These are phyloP conservation scores for Vanrija sp. DNA, from an alignment of 1,284 basidiomycete genomes.

Conservation along the genomic window DNA sequence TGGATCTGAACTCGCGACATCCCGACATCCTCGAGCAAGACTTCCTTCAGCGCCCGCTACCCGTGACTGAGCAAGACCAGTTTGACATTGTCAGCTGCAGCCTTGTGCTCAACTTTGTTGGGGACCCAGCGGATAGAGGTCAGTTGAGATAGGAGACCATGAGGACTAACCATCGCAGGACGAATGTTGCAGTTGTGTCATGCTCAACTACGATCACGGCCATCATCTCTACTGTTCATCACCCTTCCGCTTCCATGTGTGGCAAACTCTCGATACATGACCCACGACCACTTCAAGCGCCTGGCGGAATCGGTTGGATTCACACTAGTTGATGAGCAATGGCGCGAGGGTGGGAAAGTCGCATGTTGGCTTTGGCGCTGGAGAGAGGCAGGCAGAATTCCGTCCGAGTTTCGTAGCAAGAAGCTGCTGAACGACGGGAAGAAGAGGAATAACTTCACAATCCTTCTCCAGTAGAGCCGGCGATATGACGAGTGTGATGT, in stretches of 20 bases:
- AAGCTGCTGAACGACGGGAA: slow-evolving; percentile 58
- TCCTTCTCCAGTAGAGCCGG: slow-evolving; percentile 35
- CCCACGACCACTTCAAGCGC: slow-evolving; percentile 56
- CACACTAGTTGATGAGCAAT: slow-evolving; percentile 57
- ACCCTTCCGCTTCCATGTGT: slow-evolving; percentile 77
- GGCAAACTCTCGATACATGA: slow-evolving; percentile 73
- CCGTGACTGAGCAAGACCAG: slow-evolving; percentile 48
- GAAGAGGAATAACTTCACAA: slow-evolving; percentile 73
- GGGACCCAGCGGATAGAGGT: slow-evolving; percentile 72
- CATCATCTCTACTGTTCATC: slow-evolving; percentile 62
- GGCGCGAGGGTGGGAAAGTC: slow-evolving; percentile 53
- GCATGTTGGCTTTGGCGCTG: slow-evolving; percentile 47
- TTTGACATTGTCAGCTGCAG: slow-evolving; percentile 80
- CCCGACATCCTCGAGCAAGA: slow-evolving; percentile 74
- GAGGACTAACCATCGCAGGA: slow-evolving; percentile 51
- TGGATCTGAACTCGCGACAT: slow-evolving; percentile 76
- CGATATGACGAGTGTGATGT: no score
- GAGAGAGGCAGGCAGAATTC: slow-evolving; percentile 1
- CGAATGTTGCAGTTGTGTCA: slow-evolving; percentile 68
- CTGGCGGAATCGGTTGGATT: slow-evolving; percentile 68
- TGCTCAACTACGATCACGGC: slow-evolving; percentile 56
- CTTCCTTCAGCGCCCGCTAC: slow-evolving; percentile 57
- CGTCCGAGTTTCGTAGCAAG: slow-evolving; percentile 54
- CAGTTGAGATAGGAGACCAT: slow-evolving; percentile 10
- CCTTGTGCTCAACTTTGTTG: slow-evolving; percentile 81